Evolutionary conservation across 306 rosid genomes (phyloP).

Genomic region (Ormosia emarginata): DNA sequence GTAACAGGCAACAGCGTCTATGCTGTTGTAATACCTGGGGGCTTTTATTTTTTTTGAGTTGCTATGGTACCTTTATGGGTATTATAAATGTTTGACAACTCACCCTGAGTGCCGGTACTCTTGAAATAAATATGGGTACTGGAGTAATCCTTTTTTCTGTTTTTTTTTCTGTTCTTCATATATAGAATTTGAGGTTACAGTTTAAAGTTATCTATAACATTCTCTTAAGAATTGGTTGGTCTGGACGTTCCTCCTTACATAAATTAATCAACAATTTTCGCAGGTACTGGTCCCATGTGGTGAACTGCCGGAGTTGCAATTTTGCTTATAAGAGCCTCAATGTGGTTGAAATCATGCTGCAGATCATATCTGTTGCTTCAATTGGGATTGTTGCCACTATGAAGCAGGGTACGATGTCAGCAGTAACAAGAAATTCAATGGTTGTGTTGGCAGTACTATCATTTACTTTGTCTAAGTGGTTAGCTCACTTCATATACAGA

Average conservation of each 20-base stretch:
- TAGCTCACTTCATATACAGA: slow-evolving; percentile 75
- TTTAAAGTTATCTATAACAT: not conserved
- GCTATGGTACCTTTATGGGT: no score
- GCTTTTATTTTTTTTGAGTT: no score
- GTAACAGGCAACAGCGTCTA: not conserved
- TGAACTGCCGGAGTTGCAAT: slow-evolving; percentile 79
- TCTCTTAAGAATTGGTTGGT: not conserved
- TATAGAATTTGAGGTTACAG: no score
- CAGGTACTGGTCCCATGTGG: slow-evolving; percentile 89
- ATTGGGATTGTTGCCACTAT: slow-evolving; percentile 68
- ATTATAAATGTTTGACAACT: no score
- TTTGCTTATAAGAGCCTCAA: slow-evolving; percentile 69
- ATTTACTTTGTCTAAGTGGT: slow-evolving; percentile 67
- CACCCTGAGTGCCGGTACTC: no score
- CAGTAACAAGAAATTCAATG: slow-evolving; percentile 43
- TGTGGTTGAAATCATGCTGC: slow-evolving; percentile 56
- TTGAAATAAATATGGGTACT: no score
- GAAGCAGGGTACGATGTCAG: slow-evolving; percentile 43
- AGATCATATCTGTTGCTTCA: slow-evolving; percentile 54
- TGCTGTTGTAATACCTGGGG: not conserved
- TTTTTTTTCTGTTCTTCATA: no score
- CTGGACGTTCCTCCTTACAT: not conserved
- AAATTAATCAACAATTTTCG: not conserved
- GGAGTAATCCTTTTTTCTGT: no score
- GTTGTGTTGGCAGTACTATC: slow-evolving; percentile 55